A percentile compares a stretch with the other conserved stretches of the same genome.
phyloP scores from a whole-genome alignment of 164 flowering plant genomes.

The Piper betle region DNA sequence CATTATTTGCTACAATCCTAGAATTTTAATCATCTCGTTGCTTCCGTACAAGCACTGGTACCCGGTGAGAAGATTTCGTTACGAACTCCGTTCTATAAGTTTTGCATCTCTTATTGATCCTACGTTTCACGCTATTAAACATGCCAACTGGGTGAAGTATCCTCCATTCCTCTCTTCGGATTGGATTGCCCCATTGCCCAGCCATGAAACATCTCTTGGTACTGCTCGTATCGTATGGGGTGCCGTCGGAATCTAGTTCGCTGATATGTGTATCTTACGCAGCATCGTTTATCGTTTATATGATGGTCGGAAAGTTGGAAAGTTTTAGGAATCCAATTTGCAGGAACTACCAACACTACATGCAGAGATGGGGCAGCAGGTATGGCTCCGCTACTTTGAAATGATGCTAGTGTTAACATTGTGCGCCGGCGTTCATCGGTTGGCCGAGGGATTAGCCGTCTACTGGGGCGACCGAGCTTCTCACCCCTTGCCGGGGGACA shows the following conservation, averaged over 20 bases:
- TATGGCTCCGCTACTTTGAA: constrained; percentile 3
- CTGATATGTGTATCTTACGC: not conserved
- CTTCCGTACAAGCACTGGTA: no score
- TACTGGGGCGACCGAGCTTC: constrained; percentile 72
- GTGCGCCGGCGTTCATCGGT: constrained; percentile 10
- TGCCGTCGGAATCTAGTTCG: not conserved
- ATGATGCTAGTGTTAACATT: constrained; percentile 1
- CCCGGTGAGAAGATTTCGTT: no score
- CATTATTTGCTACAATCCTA: no score
- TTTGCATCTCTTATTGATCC: not conserved
- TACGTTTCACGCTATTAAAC: not conserved
- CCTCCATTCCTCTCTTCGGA: constrained; percentile 26
- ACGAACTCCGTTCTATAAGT: no score
- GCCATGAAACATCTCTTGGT: not conserved
- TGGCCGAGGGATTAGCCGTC: constrained; percentile 34
- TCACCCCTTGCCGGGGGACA: constrained; percentile 58
- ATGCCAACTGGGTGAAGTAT: not conserved
- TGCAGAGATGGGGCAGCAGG: constrained; percentile 2
- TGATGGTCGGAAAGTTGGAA: no score
- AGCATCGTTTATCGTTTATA: not conserved
- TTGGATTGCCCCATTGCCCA: not conserved
- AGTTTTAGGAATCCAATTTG: no score
- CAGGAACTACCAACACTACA: no score
- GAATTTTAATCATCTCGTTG: no score
- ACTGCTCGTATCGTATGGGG: constrained; percentile 5